Conservation (phyloP, 768 basidiomycete species). For the Lactifluus pinguis region DNA sequence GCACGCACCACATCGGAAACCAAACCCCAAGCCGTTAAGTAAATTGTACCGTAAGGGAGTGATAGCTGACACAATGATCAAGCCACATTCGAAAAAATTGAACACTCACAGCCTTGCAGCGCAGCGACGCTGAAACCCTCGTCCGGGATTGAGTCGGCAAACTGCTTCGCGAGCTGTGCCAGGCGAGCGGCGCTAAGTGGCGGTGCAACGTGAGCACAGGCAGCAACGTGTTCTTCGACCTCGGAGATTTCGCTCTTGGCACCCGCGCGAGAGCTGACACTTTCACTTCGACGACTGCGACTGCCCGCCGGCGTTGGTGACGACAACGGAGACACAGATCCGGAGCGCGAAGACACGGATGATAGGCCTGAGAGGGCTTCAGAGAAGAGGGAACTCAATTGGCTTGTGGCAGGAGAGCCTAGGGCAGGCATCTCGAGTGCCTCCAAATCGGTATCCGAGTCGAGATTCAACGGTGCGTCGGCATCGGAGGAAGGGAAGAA, state of each 20-base stretch:
- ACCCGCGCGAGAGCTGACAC: constrained; percentile 17
- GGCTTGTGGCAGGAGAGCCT: constrained; percentile 33
- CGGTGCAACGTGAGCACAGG: constrained; percentile 52
- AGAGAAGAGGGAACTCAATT: constrained; percentile 40
- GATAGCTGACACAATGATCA: constrained; percentile 19
- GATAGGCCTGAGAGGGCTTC: constrained; percentile 34
- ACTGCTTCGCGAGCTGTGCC: constrained; percentile 60
- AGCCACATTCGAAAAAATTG: constrained; percentile 14
- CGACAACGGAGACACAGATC: constrained; percentile 24
- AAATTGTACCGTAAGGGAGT: constrained; percentile 6
- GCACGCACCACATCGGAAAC: constrained; percentile 16
- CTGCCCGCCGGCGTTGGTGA: constrained; percentile 15
- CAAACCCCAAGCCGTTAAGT: constrained; percentile 9
- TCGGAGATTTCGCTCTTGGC: constrained; percentile 36
- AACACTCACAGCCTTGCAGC: constrained; percentile 76
- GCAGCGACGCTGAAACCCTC: constrained; percentile 85
- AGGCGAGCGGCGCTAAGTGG: constrained; percentile 59
- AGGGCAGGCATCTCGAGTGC: constrained; percentile 36
- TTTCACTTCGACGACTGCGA: constrained; percentile 16
- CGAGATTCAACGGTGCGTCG: constrained; percentile 26
- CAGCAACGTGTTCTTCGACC: constrained; percentile 47
- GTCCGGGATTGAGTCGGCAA: constrained; percentile 76
- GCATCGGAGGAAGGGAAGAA: constrained; percentile 77
- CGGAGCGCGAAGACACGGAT: constrained; percentile 30
- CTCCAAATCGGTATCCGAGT: constrained; percentile 36